Evolutionary conservation across 345 rosid species (phyloP).

Genomic region (Streptanthus diversifolius): DNA sequence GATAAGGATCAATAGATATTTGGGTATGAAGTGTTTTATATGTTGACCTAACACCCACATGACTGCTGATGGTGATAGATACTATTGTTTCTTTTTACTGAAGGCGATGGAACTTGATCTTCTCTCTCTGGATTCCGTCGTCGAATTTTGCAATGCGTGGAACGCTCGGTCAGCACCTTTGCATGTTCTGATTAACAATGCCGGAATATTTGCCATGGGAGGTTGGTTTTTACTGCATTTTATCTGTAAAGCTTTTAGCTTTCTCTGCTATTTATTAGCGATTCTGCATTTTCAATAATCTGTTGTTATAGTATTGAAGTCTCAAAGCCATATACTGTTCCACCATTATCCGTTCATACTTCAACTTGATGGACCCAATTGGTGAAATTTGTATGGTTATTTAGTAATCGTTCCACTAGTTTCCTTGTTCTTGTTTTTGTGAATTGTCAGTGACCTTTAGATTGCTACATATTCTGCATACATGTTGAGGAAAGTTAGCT

Average conservation of each 20-base stretch:
- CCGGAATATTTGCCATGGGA: constrained; percentile 92
- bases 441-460: background rate
- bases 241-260: background rate
- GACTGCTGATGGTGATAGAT: constrained; percentile 17
- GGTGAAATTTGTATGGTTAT: background rate
- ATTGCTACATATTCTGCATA: background rate
- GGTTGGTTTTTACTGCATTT: constrained; percentile 44
- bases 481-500: constrained; percentile 7
- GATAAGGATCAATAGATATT: background rate
- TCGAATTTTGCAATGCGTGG: constrained; percentile 63
- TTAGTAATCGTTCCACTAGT: background rate
- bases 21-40: background rate
- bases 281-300: background rate
- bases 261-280: background rate
- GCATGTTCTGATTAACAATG: constrained; percentile 85
- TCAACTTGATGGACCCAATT: background rate
- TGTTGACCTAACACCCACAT: background rate
- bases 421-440: background rate
- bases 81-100: background rate
- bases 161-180: constrained; percentile 60
- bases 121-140: constrained; percentile 81
- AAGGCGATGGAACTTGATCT: constrained; percentile 97
- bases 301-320: background rate
- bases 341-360: background rate
- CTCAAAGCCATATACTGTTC: background rate